Conservation (phyloP, 352 stramenopile species). For the Sclerospora graminicola region DNA sequence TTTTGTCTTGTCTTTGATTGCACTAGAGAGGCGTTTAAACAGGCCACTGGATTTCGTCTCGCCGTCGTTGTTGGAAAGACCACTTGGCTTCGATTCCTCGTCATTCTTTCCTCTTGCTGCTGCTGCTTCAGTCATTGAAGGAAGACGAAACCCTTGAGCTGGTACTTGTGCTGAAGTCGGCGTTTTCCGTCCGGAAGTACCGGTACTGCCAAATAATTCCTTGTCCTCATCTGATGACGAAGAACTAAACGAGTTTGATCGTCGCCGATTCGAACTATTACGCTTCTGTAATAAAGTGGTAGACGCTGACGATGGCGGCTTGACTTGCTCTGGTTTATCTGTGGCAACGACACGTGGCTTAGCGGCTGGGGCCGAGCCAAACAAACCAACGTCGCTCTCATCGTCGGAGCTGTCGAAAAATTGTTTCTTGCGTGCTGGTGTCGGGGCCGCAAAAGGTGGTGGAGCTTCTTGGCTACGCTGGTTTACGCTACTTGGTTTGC, state of each 20-base stretch:
- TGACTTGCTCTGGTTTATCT: conserved; percentile 9
- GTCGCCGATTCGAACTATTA: conserved; percentile 16
- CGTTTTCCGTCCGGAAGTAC: conserved; percentile 10
- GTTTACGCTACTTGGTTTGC: too few species aligned
- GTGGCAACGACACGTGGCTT: conserved; percentile 20
- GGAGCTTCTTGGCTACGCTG: too few species aligned
- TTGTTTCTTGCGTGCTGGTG: conserved; percentile 22
- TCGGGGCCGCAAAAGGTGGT: conserved; percentile 14
- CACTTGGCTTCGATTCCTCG: too few species aligned
- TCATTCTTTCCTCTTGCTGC: conserved; percentile 1
- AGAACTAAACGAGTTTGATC: conserved; percentile 35
- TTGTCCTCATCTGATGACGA: conserved; percentile 30
- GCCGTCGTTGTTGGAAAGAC: too few species aligned
- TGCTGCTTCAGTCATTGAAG: conserved; percentile 9
- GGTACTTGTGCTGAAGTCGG: conserved; percentile 4
- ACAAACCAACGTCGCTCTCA: conserved; percentile 51
- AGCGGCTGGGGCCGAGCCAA: conserved; percentile 19
- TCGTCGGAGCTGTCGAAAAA: conserved; percentile 55
- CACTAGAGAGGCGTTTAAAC: conserved; percentile 21
- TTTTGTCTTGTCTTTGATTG: conserved; percentile 12
- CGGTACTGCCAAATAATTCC: conserved; percentile 35
- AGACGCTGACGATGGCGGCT: conserved; percentile 16
- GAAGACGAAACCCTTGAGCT: conserved; percentile 21
- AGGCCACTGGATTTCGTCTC: conserved; percentile 27
- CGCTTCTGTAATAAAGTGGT: conserved; percentile 12